Evolutionary conservation across 306 rosid genomes (phyloP), one percentile per base, ranked within the genome.

Genomic region (Cyamopsis tetragonoloba): DNA sequence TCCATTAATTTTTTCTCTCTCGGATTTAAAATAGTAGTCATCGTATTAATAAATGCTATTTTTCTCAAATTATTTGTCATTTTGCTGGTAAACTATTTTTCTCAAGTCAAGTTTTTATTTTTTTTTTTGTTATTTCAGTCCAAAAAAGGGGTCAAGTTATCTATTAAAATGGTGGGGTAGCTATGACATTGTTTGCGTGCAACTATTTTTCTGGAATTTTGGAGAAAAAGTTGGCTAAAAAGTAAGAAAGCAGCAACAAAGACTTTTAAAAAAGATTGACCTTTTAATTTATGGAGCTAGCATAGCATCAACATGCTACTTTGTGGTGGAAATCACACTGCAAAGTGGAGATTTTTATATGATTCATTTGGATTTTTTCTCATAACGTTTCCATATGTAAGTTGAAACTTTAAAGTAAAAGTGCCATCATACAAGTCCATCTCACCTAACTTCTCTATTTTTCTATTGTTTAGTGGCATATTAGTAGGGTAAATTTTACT

Each of bases 91-190:
- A n/a, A n/a, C n/a, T n/a, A n/a, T n/a, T n/a, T n/a, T n/a, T n/a
- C 6, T 15, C 42, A 37, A 37, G 2, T 34, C 10, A n/a, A n/a
- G n/a, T 34, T 34, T 18, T 18, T 48, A 11, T 4, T 13, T 14
- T 30, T 15, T 7, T 3, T 38, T n/a, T 3, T 31, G 19, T 15
- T 35, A 8, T 41, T 6, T 54, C 8, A n/a, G n/a, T n/a, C n/a
- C n/a, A n/a, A n/a, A n/a, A n/a, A n/a, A n/a, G n/a, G n/a, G n/a
- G 4, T 69, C 72, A 66, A 49, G 28, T 42, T 26, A 49, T 55
- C 12, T 18, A 17, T 55, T 41, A 4, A 32, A 9, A 9, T 23
- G 1, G 17, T 32, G 51, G 61, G 22, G 59, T 35, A 13, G 30
- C 20, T 1, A 56, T 31, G 20, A 6, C 51, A 35, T 34, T 35